Evolutionary conservation across 306 rosid species (phyloP), one percentile per base, ranked within the genome.

Genomic region (Hippophae gyantsensis): DNA sequence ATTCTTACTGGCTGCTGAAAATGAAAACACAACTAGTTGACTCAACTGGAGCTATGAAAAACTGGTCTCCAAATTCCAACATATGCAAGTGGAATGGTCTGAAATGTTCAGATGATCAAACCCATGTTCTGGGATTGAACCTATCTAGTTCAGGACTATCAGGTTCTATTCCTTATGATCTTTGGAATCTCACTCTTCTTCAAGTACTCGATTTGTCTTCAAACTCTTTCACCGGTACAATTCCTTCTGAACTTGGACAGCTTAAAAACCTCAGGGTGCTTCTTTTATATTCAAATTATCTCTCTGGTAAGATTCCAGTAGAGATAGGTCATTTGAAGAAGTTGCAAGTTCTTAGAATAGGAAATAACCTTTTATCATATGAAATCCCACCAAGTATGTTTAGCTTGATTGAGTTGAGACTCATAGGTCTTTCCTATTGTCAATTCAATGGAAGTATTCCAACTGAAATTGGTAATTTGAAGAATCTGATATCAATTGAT

Each of bases 401-500:
- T 2, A 86, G 80, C 76, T 69, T 92, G 79, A 77, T 57, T n/a
- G 83, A 82, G 71, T 74, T 92, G 82, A 69, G 74, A 65, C 81
- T 76, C 53, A 59, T 92, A 76, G 90, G 76, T 52, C 76, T 85
- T 54, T 82, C 86, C 60, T 83, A 76, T 61, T 85, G 99, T 75
- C 58, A 78, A 56, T 71, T 92, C 18, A 88, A 82, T 66, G 99
- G 95, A 74, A 85, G 88, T 71, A 82, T 92, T 72, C 99, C 99
- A 7, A 12, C 40, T 64, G 82, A 81, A 69, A 78, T 84, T 61
- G 93, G 96, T 11, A 64, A 58, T 13, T 71, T 92, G 89, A 83
- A 88, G 82, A 57, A 79, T 69, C 80, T 92, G 41, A 65, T 14
- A 38, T 81, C 86, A 27, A 89, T 92, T 73, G 95, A 88, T 74